Evolutionary conservation across 768 basidiomycete species (phyloP).

Genomic region (Naganishia vaughanmartiniae): DNA sequence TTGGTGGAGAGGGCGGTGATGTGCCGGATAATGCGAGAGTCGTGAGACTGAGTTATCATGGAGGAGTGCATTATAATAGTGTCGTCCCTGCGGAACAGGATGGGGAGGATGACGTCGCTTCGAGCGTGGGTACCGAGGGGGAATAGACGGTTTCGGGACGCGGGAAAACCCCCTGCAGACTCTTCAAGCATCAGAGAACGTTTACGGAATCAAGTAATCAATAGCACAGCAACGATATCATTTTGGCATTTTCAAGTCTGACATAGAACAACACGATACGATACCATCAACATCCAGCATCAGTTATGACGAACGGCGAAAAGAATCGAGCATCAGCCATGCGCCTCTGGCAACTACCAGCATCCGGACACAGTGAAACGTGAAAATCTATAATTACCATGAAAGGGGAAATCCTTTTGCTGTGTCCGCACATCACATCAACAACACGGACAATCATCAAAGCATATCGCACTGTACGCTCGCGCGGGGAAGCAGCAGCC

Average conservation of each 20-base stretch:
- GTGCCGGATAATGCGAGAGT: constrained; percentile 8
- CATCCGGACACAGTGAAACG: background rate
- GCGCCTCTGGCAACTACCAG: background rate
- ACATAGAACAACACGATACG: background rate
- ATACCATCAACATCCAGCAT: background rate
- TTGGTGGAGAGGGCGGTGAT: constrained; percentile 14
- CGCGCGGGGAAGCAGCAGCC: background rate
- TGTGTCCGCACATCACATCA: background rate
- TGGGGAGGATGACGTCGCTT: background rate
- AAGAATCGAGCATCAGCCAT: background rate
- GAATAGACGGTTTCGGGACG: background rate
- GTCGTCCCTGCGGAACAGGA: background rate
- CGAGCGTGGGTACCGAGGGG: background rate
- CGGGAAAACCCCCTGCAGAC: background rate
- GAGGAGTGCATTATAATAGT: constrained; percentile 19
- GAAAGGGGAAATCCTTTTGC: background rate
- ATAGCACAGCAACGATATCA: too few species aligned
- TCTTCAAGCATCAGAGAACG: background rate
- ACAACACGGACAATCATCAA: background rate
- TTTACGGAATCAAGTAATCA: background rate
- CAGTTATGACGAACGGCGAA: background rate
- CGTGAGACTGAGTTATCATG: constrained; percentile 21
- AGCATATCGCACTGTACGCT: background rate
- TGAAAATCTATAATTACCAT: background rate
- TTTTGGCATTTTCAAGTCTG: background rate